Evolutionary conservation across 2,329 filamentous ascomycete genomes (phyloP), one percentile per base, ranked within the genome.

Genomic region (Nannizziopsis barbatae): DNA sequence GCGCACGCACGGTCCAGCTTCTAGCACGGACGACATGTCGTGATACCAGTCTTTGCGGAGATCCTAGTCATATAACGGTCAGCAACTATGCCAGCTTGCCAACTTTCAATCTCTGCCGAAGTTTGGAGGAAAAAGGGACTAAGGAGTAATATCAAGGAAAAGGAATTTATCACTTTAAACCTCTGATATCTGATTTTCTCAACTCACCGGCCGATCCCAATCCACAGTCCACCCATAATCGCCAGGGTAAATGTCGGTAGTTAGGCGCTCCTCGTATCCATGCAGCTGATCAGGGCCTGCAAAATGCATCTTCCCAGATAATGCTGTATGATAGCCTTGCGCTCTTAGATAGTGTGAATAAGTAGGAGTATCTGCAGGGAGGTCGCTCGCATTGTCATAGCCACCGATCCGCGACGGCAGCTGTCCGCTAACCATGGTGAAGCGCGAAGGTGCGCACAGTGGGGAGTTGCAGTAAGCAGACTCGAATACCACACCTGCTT

Each of bases 271-370:
- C 71, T 95, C 89, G 60, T 94, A 95, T 27, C 89, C 89, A 64
- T 95, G 89, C 51, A 95, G 75, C 69, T 95, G 89, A 63, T 95
- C 89, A 0, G 73, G 72, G 31, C 89, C 89, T 47, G 1, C 73
- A 73, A 95, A 95, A 69, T 95, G 89, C 89, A 95, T 95, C 75
- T 95, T 95, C 53, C 89, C 89, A 4, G 89, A 87, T 57, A 95
- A 73, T 5, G 84, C 85, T 10, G 89, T 95, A 68, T 95, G 86
- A 61, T 95, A 95, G 46, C 86, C 87, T 59, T 83, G 80, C 37
- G 79, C 75, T 43, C 89, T 84, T 47, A 95, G 73, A 67, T 95
- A 95, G 66, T 95, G 89, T 7, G 89, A 87, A 62, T 93, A 95
- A 1, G 89, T 95, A 11, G 88, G 89, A 27, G 86, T 79, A 58